Evolutionary conservation across 768 basidiomycete genomes (phyloP).

Genomic region (Pleurotus tuoliensis): DNA sequence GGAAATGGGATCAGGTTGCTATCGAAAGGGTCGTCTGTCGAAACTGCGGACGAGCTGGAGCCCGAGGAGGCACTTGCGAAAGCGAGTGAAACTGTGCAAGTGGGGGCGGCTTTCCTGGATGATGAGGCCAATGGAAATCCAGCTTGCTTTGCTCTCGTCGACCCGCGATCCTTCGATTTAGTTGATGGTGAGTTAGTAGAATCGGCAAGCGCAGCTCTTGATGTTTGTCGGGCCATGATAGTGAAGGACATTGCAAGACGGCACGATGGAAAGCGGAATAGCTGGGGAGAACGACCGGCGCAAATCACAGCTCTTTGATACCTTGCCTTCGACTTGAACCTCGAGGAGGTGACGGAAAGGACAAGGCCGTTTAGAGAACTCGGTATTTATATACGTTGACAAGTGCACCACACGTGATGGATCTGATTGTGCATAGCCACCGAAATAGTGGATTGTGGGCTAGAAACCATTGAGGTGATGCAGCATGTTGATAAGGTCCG

Average conservation of each 20-base stretch:
- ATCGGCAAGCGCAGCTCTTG: neutral
- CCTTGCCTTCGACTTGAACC: neutral
- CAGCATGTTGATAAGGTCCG: neutral
- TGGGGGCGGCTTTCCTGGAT: conserved; percentile 3
- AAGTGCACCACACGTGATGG: neutral
- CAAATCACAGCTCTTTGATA: neutral
- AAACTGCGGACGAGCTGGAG: neutral
- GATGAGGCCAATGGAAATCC: conserved; percentile 2
- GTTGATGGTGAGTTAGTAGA: neutral
- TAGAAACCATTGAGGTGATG: neutral
- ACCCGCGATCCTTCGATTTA: conserved; percentile 1
- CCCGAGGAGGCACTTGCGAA: neutral
- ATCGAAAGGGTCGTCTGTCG: neutral
- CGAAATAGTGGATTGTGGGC: neutral
- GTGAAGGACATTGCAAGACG: neutral
- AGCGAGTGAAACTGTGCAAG: conserved; percentile 5
- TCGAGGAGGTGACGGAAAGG: neutral
- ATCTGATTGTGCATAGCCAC: neutral
- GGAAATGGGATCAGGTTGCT: conserved; percentile 1
- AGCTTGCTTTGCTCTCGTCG: neutral
- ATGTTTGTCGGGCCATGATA: neutral
- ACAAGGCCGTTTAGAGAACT: neutral
- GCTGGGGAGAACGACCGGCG: conserved; percentile 7
- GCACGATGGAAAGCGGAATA: neutral
- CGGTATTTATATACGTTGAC: neutral